Base-by-base conservation (phyloP, 1,284 basidiomycete species). In the Rhodofomes roseus region DNA sequence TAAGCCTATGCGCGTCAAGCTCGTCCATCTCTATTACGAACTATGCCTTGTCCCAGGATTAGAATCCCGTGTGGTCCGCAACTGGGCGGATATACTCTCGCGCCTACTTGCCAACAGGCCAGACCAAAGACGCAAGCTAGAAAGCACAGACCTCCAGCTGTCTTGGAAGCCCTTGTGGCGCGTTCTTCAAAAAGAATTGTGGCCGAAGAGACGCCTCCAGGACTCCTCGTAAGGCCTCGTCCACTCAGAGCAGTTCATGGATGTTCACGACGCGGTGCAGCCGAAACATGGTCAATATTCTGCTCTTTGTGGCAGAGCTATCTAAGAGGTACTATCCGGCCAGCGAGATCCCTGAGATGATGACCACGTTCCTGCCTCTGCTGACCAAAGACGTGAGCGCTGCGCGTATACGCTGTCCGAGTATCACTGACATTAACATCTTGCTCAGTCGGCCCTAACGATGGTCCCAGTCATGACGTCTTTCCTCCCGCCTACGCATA, bases 1-100 rank as follows among this genome's bases (percentile, higher is more conserved):
- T 51, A 91, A 85, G 58, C 68, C 83, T 41, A 85, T 85, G 29
- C 87, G 94, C 20, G 88, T 89, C n/a, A 86, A 86, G 67, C 83
- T 96, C 50, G 90, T 89, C 18, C 80, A 81, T 23, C 77, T 96
- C 44, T 95, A 93, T 76, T 96, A 92, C 69, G 89, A 94, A 69
- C 75, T 93, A 8, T 83, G 83, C 63, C 72, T 92, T 29, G 72
- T 91, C 1, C 91, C 92, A 11, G 90, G 90, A 25, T 77, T 93
- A 59, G 90, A 93, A 60, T 81, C 86, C 3, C 83, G 87, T 46
- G 77, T 89, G 55, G 78, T 87, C 60, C 84, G 90, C 60, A 81
- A 81, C 63, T 90, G 90, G 79, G 84, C 86, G 12, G 87, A 88
- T 66, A 88, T 89, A 81, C 79, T 91, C 58, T 83, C 87, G 54